phyloP scores from a whole-genome alignment of 441 rosid genomes.

The Arabidopsis lyrata region DNA sequence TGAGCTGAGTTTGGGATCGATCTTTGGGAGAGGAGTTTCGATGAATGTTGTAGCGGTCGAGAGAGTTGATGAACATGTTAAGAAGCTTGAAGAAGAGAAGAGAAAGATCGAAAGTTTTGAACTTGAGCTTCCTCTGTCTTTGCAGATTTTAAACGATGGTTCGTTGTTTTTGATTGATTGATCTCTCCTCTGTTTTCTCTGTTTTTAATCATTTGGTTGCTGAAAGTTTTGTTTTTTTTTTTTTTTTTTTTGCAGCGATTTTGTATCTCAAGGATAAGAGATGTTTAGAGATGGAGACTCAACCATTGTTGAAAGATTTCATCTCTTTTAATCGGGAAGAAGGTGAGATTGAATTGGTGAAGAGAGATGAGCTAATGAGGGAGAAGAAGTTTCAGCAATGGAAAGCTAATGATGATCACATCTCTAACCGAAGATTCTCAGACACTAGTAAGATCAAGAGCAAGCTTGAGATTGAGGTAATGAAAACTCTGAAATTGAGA shows the following conservation, averaged over 20 bases:
- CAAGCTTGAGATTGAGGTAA: constrained; percentile 58
- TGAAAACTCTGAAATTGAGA: neutral
- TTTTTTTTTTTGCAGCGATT: constrained; percentile 70
- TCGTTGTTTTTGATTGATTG: constrained; percentile 27
- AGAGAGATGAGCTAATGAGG: constrained; percentile 31
- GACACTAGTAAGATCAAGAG: constrained; percentile 43
- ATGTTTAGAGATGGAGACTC: constrained; percentile 49
- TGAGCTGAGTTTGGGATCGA: constrained; percentile 77
- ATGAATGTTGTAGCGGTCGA: constrained; percentile 46
- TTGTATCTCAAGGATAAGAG: constrained; percentile 57
- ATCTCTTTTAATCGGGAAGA: constrained; percentile 63
- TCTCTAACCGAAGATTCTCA: constrained; percentile 18
- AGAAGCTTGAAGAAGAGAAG: constrained; percentile 80
- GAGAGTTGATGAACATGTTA: constrained; percentile 59
- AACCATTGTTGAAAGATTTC: constrained; percentile 83
- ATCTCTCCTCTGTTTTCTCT: neutral
- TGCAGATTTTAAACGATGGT: constrained; percentile 85
- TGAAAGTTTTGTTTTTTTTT: constrained; percentile 17
- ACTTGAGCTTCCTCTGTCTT: constrained; percentile 90
- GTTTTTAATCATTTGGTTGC: neutral
- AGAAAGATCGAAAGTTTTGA: constrained; percentile 79
- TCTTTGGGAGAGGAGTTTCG: constrained; percentile 55
- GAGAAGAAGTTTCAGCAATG: constrained; percentile 83
- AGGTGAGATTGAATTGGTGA: constrained; percentile 22
- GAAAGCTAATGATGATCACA: constrained; percentile 58